Base-by-base conservation (phyloP, 2,329 filamentous ascomycete genomes). In the Monilinia laxa region DNA sequence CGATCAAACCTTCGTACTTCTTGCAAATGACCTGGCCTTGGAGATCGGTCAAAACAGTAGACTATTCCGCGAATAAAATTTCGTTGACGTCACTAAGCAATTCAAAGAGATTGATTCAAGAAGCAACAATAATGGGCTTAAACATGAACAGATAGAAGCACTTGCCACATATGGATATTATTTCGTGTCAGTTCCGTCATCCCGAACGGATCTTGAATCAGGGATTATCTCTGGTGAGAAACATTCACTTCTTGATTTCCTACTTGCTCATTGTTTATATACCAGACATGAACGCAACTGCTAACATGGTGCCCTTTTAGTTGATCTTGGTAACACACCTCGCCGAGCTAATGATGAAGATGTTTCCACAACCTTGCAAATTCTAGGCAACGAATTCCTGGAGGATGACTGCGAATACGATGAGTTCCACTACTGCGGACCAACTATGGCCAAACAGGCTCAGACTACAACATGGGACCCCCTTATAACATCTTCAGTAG, bases 301-400 rank as follows among this genome's bases (percentile, higher is more conserved):
- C 28, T 55, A 38, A 55, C 28, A 55, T 35, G 2, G 6, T 60
- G 16, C n/a, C 9, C 16, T 49, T n/a, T 11, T 5, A 60, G 40
- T 60, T 47, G 57, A 60, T 14, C 3, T 49, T 35, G 42, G 42
- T 2, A 60, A 60, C 9, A 47, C 57, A 60, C n/a, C 57, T n/a
- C 12, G 42, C 14, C 16, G 40, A 47, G 57, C 57, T 14, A 60
- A 31, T 49, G 4, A 60, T 7, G 57, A 60, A 28, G 40, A 60
- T n/a, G 2, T 47, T 2, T 18, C 16, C 23, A n/a, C 42, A 1
- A 60, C n/a, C 16, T 47, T 47, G 28, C 25, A 14, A 11, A 60
- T 60, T 35, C 40, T 49, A 20, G 40, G 28, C 16, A 12, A 14
- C 4, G 42, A 31, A 16, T 31, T 49, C 42, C 3, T 12, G 23